Conservation (phyloP, 352 stramenopile species). For the Phytopythium mirpurense region DNA sequence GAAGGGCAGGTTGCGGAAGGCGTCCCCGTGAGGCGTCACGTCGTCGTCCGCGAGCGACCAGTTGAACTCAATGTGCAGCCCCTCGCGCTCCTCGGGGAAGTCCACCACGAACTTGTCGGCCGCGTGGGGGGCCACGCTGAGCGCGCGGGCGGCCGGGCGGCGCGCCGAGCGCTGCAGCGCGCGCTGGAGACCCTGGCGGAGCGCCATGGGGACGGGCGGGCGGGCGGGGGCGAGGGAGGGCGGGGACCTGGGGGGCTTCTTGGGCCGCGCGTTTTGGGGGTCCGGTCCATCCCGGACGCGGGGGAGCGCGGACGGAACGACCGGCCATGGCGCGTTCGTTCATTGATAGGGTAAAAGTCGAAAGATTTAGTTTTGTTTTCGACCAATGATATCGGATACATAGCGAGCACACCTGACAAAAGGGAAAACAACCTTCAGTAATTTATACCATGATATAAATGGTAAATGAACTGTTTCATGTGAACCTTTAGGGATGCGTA, state of each 20-base stretch:
- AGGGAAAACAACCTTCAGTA: too few relatives aligned
- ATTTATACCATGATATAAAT: too few relatives aligned
- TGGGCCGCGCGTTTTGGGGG: conserved; percentile 21
- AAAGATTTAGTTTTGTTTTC: conserved; percentile 13
- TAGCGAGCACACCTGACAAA: too few relatives aligned
- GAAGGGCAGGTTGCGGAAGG: conserved; percentile 73
- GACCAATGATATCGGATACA: conserved; percentile 5
- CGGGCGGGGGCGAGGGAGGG: not conserved
- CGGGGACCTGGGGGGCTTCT: not conserved
- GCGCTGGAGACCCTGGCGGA: conserved; percentile 52
- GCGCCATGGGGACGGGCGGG: conserved; percentile 31
- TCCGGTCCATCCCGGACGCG: conserved; percentile 10
- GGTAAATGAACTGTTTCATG: too few relatives aligned
- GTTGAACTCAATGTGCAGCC: conserved; percentile 84
- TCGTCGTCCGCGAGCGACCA: conserved; percentile 81
- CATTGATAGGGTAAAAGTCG: too few relatives aligned
- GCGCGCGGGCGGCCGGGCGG: conserved; percentile 28
- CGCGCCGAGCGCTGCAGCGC: conserved; percentile 37
- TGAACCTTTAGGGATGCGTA: too few relatives aligned
- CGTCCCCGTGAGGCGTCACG: conserved; percentile 72
- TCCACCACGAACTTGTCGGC: conserved; percentile 79
- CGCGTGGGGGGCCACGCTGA: conserved; percentile 49
- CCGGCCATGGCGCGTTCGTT: too few relatives aligned
- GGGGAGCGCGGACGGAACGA: conserved; percentile 35
- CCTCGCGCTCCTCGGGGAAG: conserved; percentile 74